A percentile compares a stretch with the other conserved stretches of the same genome.
Evolutionary conservation across 2,329 filamentous ascomycete species (phyloP).

Genomic region (Hypoxylon sp.): DNA sequence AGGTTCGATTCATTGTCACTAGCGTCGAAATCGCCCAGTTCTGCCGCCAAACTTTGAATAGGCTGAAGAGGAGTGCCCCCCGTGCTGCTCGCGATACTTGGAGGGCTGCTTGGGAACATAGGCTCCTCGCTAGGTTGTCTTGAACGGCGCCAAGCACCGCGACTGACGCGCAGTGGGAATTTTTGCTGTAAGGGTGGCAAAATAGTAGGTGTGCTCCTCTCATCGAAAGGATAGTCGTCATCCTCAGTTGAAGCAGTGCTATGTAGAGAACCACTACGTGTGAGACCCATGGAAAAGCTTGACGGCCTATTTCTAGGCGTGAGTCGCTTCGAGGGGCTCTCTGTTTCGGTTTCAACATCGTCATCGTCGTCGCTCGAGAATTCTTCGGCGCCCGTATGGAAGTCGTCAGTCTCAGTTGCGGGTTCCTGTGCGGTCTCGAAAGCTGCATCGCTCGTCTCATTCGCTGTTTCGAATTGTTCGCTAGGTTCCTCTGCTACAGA

Average conservation of each 20-base stretch:
- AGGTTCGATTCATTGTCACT: conserved; percentile 79
- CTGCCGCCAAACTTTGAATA: conserved; percentile 89
- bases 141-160: conserved; percentile 73
- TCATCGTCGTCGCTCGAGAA: conserved; percentile 81
- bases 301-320: conserved; percentile 47
- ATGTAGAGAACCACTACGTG: conserved; percentile 75
- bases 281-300: conserved; percentile 41
- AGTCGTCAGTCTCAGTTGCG: conserved; percentile 90
- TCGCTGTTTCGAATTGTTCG: conserved; percentile 85
- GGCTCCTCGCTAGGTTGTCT: conserved; percentile 74
- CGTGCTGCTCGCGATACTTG: conserved; percentile 66
- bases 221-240: conserved; percentile 69
- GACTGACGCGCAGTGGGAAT: conserved; percentile 79
- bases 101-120: conserved; percentile 70
- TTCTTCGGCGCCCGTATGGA: conserved; percentile 93
- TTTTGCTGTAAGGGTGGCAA: conserved; percentile 74
- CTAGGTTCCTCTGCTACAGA: conserved; percentile 63
- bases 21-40: conserved; percentile 84
- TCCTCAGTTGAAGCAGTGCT: conserved; percentile 93
- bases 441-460: conserved; percentile 78
- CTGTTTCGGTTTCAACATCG: conserved; percentile 81
- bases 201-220: conserved; percentile 73
- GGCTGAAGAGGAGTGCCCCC: conserved; percentile 65
- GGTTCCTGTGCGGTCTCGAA: conserved; percentile 83
- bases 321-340: conserved; percentile 67